phyloP scores from a whole-genome alignment of 768 basidiomycete genomes.

The Mrakia blollopis region DNA sequence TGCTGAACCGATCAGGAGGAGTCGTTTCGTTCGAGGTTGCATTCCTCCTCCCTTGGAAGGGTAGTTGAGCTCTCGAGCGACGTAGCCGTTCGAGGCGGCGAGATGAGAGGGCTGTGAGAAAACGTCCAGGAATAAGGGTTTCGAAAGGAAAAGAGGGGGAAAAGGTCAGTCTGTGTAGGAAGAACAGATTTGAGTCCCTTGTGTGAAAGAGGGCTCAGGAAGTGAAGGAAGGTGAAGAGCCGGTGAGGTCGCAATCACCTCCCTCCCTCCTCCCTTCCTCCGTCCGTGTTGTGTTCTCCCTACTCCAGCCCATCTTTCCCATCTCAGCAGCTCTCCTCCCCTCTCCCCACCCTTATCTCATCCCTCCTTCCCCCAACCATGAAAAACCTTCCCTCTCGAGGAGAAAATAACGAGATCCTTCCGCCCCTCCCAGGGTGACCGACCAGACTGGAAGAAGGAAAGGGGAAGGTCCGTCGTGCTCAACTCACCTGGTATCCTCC shows the following conservation, averaged over 20 bases:
- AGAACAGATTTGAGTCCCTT: too few relatives aligned
- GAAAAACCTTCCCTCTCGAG: neutral
- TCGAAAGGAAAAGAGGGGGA: too few relatives aligned
- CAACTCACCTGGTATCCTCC: neutral
- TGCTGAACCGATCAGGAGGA: conserved; percentile 16
- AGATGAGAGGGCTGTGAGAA: neutral
- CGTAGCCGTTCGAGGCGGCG: neutral
- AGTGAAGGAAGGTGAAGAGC: neutral
- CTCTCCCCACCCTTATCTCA: too few relatives aligned
- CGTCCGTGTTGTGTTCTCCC: too few relatives aligned
- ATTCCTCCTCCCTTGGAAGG: neutral
- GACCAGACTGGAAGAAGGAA: neutral
- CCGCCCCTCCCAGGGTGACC: neutral
- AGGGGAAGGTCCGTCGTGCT: too few relatives aligned
- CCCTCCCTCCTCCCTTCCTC: too few relatives aligned
- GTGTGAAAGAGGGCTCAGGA: neutral
- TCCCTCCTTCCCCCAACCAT: too few relatives aligned
- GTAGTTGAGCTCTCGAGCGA: neutral
- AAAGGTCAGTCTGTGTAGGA: too few relatives aligned
- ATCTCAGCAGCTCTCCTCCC: too few relatives aligned
- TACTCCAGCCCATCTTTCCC: too few relatives aligned
- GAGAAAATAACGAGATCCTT: neutral
- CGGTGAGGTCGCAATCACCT: too few relatives aligned
- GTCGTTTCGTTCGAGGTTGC: conserved; percentile 8
- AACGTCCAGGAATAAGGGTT: neutral